Percentiles rank a stretch among this genome's conserved stretches.
Evolutionary conservation across 345 rosid species (phyloP).

Genomic region (Lenwebbia sp.): DNA sequence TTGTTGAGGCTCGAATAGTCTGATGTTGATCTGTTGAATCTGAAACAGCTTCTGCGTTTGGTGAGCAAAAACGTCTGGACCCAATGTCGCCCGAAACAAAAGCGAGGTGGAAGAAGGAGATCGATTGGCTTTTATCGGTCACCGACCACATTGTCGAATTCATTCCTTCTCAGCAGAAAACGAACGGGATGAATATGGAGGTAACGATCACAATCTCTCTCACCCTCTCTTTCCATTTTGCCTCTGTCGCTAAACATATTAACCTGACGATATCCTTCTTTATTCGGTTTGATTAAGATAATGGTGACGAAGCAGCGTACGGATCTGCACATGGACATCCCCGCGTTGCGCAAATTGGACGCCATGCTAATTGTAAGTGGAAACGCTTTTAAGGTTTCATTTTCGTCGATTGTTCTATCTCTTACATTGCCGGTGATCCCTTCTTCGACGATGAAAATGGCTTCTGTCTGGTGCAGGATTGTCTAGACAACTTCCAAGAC

Average conservation of each 20-base stretch:
- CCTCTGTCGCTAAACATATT: background rate
- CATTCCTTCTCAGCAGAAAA: slow-evolving; percentile 48
- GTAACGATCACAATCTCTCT: slow-evolving; percentile 3
- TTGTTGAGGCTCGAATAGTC: background rate
- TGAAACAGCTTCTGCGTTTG: slow-evolving; percentile 18
- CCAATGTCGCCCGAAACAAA: slow-evolving; percentile 56
- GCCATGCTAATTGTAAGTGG: slow-evolving; percentile 79
- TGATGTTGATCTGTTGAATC: background rate
- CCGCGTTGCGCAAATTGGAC: slow-evolving; percentile 49
- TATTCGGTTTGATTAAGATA: slow-evolving; percentile 25
- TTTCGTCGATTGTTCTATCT: background rate
- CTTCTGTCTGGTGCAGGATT: slow-evolving; percentile 27
- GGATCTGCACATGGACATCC: slow-evolving; percentile 60
- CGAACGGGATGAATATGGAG: slow-evolving; percentile 27
- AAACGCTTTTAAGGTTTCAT: background rate
- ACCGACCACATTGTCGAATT: slow-evolving; percentile 63
- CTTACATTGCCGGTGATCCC: background rate
- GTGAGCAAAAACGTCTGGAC: slow-evolving; percentile 29
- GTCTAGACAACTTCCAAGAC: slow-evolving; percentile 35
- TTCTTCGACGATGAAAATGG: background rate
- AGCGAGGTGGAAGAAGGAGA: slow-evolving; percentile 56
- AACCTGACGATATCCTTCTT: background rate
- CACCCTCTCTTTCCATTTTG: background rate
- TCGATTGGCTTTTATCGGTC: slow-evolving; percentile 58
- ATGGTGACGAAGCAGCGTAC: slow-evolving; percentile 76